Percentiles rank a stretch among this genome's conserved stretches.
These are phyloP conservation scores for Lecanosticta acicola DNA, from an alignment of 2,329 filamentous ascomycete genomes.

Conservation along the genomic window DNA sequence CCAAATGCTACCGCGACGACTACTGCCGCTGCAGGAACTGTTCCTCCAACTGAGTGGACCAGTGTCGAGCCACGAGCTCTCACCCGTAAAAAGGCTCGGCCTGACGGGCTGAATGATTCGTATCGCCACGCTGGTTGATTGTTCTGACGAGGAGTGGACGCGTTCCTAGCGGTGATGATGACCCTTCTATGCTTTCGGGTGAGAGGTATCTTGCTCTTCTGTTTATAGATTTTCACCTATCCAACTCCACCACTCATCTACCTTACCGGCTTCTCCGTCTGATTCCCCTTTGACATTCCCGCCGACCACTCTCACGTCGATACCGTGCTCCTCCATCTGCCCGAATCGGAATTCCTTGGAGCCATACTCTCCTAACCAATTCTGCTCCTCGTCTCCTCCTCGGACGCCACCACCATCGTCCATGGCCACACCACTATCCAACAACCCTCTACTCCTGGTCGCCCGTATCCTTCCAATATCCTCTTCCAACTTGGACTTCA, in stretches of 20 bases:
- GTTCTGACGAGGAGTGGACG: too few species aligned
- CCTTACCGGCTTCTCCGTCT: conserved; percentile 46
- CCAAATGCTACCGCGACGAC: too few species aligned
- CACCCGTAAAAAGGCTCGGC: too few species aligned
- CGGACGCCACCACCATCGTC: conserved; percentile 49
- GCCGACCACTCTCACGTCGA: conserved; percentile 69
- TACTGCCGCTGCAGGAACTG: too few species aligned
- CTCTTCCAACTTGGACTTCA: conserved; percentile 68
- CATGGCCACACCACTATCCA: conserved; percentile 71
- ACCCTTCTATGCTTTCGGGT: too few species aligned
- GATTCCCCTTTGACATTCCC: conserved; percentile 64
- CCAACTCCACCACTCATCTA: conserved; percentile 87
- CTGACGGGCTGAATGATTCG: too few species aligned
- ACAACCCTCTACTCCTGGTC: conserved; percentile 70
- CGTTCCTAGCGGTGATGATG: too few species aligned
- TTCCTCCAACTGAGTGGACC: too few species aligned
- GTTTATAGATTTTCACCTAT: conserved; percentile 68
- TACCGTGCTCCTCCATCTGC: conserved; percentile 76
- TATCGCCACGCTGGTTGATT: too few species aligned
- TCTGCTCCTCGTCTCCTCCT: conserved; percentile 65
- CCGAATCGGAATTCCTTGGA: conserved; percentile 72
- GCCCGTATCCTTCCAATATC: conserved; percentile 74
- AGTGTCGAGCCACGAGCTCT: too few species aligned
- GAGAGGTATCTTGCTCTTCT: too few species aligned
- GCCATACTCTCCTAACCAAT: conserved; percentile 77